These are phyloP conservation scores for Yamadazyma philogaea DNA, from an alignment of 805 yeast genomes.

Conservation along the genomic window DNA sequence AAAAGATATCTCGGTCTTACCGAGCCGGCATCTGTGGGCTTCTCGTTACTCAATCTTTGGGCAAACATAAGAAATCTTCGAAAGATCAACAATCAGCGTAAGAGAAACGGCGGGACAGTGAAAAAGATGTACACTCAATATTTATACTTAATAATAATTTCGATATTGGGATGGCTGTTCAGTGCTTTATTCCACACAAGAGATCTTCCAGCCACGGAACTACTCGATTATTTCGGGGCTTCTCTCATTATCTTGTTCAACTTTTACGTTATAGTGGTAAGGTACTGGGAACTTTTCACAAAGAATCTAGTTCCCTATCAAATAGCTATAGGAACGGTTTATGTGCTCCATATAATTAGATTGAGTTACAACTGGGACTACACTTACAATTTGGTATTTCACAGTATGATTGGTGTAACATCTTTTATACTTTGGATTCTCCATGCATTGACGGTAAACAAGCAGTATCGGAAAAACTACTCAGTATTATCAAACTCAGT, in stretches of 20 bases:
- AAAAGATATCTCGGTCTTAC: slow-evolving; percentile 33
- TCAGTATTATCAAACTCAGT: slow-evolving; percentile 33
- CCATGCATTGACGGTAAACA: slow-evolving; percentile 25
- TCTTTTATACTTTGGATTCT: slow-evolving; percentile 33
- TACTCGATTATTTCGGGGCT: slow-evolving; percentile 43
- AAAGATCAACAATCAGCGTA: slow-evolving; percentile 26
- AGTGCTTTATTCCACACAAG: slow-evolving; percentile 38
- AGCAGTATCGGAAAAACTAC: slow-evolving; percentile 14
- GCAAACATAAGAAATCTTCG: slow-evolving; percentile 28
- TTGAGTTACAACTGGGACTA: slow-evolving; percentile 38
- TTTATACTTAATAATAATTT: slow-evolving; percentile 23
- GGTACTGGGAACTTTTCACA: slow-evolving; percentile 29
- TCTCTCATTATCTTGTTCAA: slow-evolving; percentile 34
- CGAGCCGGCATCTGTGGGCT: slow-evolving; percentile 33
- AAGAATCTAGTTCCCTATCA: slow-evolving; percentile 19
- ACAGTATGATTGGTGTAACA: slow-evolving; percentile 28
- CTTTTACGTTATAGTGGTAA: slow-evolving; percentile 31
- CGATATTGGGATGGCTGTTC: slow-evolving; percentile 36
- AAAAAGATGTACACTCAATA: slow-evolving; percentile 30
- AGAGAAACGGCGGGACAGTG: slow-evolving; percentile 17
- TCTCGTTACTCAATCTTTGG: slow-evolving; percentile 35
- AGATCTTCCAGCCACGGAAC: slow-evolving; percentile 36
- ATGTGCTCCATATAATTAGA: slow-evolving; percentile 26
- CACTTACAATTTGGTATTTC: slow-evolving; percentile 32
- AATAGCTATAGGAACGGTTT: slow-evolving; percentile 16